Base-by-base conservation (phyloP, 2,329 filamentous ascomycete genomes). In the Penicillium sp. region DNA sequence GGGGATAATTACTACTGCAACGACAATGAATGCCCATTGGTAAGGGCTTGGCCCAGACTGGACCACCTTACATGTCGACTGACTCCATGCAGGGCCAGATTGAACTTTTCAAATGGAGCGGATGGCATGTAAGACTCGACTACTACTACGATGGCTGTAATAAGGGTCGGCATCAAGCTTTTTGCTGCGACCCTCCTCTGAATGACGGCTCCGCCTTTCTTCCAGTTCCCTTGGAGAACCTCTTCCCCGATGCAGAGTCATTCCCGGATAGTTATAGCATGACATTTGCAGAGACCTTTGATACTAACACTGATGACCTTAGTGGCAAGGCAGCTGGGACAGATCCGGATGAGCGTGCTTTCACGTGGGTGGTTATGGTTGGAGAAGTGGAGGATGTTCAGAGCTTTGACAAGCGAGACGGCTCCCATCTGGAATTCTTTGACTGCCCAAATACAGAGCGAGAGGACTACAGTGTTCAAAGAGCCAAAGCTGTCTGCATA, bases 321-420 rank as follows among this genome's bases (percentile, higher is more conserved):
- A 44, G 30, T 3, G 5, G 13, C 7, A 23, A 23, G 17, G 23
- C n/a, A 41, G 30, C 50, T 2, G 50, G 50, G 13, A 5, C 3
- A n/a, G 30, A 53, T 19, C 29, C 31, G 2, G 23, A 53, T n/a
- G 31, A 53, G n/a, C 7, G 38, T 3, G 30, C 50, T 1, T 53
- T 53, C 35, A 21, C 31, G 5, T 53, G 50, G 50, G 23, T 53
- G 3, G 31, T 53, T 6, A 41, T 38, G 50, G 50, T 53, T 2
- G 50, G 50, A 3, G 50, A 53, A 2, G 50, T 41, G 2, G 50
- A 53, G 23, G 50, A 53, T 23, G 13, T 53, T 2, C 50, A 53
- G 13, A 53, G 50, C 19, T 53, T 53, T 44, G 31, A 53, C 30
- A 53, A 53, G 19, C 50, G 50, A 2, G 50, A 53, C 17, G 50